Base-by-base conservation (phyloP, 345 rosid genomes). In the Mangifera indica region DNA sequence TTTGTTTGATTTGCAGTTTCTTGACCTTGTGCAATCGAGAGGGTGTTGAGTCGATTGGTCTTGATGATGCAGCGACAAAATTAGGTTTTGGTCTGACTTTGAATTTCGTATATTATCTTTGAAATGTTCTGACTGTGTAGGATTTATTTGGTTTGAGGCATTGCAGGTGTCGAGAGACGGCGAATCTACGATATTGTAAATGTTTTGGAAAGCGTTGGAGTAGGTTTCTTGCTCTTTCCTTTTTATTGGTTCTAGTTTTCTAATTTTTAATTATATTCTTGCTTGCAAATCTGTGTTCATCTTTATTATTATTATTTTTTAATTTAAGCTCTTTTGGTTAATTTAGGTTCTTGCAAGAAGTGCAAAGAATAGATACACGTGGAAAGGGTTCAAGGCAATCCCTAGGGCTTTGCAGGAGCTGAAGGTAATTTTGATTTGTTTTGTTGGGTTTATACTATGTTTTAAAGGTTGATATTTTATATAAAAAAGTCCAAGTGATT, bases 101-200 rank as follows among this genome's bases (percentile, higher is more conserved):
- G 1, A 1, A 21, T 20, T 68, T 37, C 20, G 7, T 3, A 4
- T 21, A 1, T 54, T 13, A 3, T 14, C 4, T n/a, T 71, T 17
- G 13, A 21, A 3, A 52, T 12, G 34, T 14, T 20, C 14, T 13
- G 34, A 10, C 42, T 49, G 8, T 64, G 0, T 26, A 64, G 54
- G 45, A 26, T 51, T 24, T 45, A 1, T n/a, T 46, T 49, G 49
- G 46, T 10, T 24, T 51, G 45, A 7, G 42, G 20, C 3, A 65
- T 46, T 70, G 64, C 74, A 93, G 98, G 97, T n/a, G 97, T 93
- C 24, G 98, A 91, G 77, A 83, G 98, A 51, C 85, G 98, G 58
- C 83, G 98, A 66, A 91, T 93, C 78, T 93, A 93, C n/a, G 98
- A 93, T 69, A 90, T 93, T 42, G 98, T 93, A 53, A 93, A 93